These are phyloP conservation scores for Ascocoryne sarcoides DNA, from an alignment of 2,329 filamentous ascomycete species.

Conservation along the genomic window DNA sequence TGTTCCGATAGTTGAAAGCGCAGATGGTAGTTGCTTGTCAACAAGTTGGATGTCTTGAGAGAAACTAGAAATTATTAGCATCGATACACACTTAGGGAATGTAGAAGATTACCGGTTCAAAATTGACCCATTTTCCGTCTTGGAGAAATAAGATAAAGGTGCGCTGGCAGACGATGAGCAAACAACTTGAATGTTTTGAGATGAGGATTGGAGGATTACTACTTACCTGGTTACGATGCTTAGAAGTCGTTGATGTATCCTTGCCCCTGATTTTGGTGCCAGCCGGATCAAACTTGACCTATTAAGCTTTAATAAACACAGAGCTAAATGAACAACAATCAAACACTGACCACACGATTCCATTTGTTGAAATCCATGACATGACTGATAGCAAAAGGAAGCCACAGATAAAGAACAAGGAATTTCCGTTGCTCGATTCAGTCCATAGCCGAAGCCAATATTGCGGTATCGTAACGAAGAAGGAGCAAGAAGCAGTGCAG, in stretches of 20 bases:
- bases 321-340: background rate
- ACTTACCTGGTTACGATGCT: constrained; percentile 26
- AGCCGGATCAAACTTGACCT: constrained; percentile 30
- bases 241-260: constrained; percentile 29
- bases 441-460: constrained; percentile 32
- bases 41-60: constrained; percentile 21
- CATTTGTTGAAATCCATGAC: constrained; percentile 32
- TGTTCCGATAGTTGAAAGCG: background rate
- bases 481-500: constrained; percentile 1
- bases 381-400: constrained; percentile 30
- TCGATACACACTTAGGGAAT: background rate
- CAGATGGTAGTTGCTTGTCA: constrained; percentile 19
- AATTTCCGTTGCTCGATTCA: background rate
- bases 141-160: constrained; percentile 27
- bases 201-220: too few relatives aligned
- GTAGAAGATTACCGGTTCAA: constrained; percentile 23
- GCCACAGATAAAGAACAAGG: constrained; percentile 17
- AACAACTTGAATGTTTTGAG: too few relatives aligned
- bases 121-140: constrained; percentile 12
- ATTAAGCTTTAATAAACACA: background rate
- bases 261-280: constrained; percentile 31
- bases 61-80: constrained; percentile 11
- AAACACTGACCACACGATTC: constrained; percentile 29
- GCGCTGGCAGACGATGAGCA: constrained; percentile 18
- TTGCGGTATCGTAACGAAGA: constrained; percentile 8